phyloP scores from a whole-genome alignment of 352 stramenopile species.

The Phytopythium helicoides region DNA sequence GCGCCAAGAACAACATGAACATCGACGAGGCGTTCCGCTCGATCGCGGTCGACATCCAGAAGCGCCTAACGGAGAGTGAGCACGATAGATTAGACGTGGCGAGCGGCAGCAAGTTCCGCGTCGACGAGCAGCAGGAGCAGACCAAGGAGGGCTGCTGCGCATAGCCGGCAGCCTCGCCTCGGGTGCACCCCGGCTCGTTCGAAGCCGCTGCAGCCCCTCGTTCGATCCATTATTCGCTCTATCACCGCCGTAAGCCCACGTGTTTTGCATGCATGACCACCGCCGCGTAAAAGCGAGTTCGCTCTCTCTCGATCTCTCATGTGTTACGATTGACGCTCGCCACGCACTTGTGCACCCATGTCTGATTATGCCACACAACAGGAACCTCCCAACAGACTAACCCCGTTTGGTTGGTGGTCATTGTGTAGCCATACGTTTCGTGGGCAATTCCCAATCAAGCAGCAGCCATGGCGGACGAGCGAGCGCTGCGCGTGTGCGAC shows the following conservation, averaged over 20 bases:
- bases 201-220: neutral
- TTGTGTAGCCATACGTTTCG: slow-evolving; percentile 2
- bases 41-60: slow-evolving; percentile 89
- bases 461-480: slow-evolving; percentile 4
- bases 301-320: too few relatives aligned
- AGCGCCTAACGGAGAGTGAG: slow-evolving; percentile 81
- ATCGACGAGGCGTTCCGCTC: slow-evolving; percentile 89
- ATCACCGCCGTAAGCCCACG: too few relatives aligned
- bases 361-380: too few relatives aligned
- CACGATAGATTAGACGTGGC: slow-evolving; percentile 89
- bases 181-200: neutral
- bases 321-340: too few relatives aligned
- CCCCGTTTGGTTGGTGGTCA: slow-evolving; percentile 1
- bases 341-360: too few relatives aligned
- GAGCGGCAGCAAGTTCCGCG: slow-evolving; percentile 81
- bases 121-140: slow-evolving; percentile 79
- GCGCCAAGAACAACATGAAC: slow-evolving; percentile 92
- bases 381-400: neutral
- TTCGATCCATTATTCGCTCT: neutral
- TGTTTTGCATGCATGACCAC: too few relatives aligned
- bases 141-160: slow-evolving; percentile 80
- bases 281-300: too few relatives aligned
- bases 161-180: slow-evolving; percentile 14
- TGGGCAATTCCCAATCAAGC: too few relatives aligned
- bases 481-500: slow-evolving; percentile 8